phyloP scores from a whole-genome alignment of 345 rosid genomes.

The Euclidium syriacum region DNA sequence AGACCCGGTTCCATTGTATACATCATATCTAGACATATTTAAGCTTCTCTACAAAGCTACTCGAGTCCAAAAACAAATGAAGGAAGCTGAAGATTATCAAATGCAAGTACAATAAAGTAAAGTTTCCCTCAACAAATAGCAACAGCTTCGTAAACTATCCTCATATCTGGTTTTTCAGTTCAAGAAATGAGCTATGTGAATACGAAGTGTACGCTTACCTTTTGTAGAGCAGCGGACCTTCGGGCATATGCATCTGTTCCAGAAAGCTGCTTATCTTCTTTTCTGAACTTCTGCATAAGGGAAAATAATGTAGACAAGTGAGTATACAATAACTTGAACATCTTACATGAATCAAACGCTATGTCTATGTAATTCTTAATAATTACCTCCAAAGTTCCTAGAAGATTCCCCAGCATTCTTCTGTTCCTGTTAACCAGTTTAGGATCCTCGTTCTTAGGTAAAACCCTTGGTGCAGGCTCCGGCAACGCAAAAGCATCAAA shows the following conservation, averaged over 20 bases:
- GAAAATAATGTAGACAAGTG: not conserved
- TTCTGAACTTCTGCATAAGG: conserved; percentile 75
- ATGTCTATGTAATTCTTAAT: conserved; percentile 4
- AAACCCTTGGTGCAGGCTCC: conserved; percentile 78
- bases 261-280: conserved; percentile 81
- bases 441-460: conserved; percentile 94
- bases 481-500: conserved; percentile 33
- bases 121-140: not conserved
- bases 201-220: conserved; percentile 41
- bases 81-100: not conserved
- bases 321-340: not conserved
- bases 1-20: not conserved
- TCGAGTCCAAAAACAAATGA: not conserved
- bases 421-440: conserved; percentile 83
- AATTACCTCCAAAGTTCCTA: conserved; percentile 94
- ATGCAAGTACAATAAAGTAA: conserved; percentile 4
- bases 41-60: not conserved
- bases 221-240: conserved; percentile 72
- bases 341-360: conserved; percentile 1
- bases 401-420: conserved; percentile 93
- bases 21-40: not conserved
- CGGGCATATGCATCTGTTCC: conserved; percentile 83
- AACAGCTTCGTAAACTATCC: not conserved
- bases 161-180: not conserved
- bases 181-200: not conserved